These are phyloP conservation scores for Neopestalotiopsis sp. DNA, from an alignment of 2,329 filamentous ascomycete genomes.

Conservation along the genomic window DNA sequence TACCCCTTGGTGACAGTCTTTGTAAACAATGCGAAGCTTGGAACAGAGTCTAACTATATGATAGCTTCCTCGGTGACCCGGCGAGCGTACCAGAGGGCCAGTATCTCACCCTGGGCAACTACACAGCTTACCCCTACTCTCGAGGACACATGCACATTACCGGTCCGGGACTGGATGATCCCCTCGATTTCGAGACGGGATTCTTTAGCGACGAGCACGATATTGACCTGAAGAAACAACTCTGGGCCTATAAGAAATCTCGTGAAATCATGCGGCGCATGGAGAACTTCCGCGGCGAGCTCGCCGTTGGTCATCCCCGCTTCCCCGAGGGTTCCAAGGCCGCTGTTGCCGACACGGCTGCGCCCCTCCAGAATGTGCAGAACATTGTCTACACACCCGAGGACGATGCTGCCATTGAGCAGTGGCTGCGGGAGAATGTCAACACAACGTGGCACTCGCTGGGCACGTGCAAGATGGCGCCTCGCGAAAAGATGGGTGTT, in stretches of 20 bases:
- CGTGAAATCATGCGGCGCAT: constrained; percentile 65
- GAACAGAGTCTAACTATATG: neutral
- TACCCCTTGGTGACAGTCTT: neutral
- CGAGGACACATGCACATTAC: constrained; percentile 66
- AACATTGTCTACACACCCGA: constrained; percentile 53
- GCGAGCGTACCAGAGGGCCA: constrained; percentile 37
- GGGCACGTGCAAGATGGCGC: constrained; percentile 48
- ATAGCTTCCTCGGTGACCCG: constrained; percentile 17
- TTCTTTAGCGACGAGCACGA: constrained; percentile 55
- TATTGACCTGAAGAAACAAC: constrained; percentile 59
- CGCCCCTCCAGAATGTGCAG: constrained; percentile 32
- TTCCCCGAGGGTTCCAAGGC: constrained; percentile 48
- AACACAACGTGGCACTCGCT: constrained; percentile 48
- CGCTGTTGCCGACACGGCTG: constrained; percentile 38
- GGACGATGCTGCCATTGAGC: constrained; percentile 51
- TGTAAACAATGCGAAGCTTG: too few species aligned
- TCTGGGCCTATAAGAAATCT: constrained; percentile 68
- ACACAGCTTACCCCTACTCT: constrained; percentile 65
- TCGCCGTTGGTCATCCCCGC: constrained; percentile 46
- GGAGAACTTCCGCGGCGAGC: constrained; percentile 51
- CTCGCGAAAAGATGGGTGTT: constrained; percentile 43
- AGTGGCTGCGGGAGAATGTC: constrained; percentile 42
- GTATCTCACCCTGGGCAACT: constrained; percentile 58
- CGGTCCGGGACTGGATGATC: constrained; percentile 42
- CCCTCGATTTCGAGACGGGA: constrained; percentile 60